Conservation (phyloP, 306 rosid species). For the Rosa lucieae region DNA sequence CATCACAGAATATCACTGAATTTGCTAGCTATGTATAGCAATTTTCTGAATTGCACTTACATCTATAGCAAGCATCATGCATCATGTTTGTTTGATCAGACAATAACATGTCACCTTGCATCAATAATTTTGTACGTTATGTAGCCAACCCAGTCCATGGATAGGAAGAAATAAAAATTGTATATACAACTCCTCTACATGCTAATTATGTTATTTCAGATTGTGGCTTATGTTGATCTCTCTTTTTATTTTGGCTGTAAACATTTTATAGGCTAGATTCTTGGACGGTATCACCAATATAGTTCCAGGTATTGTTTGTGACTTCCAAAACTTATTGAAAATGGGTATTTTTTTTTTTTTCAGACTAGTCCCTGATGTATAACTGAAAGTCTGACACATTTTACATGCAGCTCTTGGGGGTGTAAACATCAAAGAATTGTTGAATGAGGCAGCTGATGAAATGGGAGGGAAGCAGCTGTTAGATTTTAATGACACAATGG, state of each 20-base stretch:
- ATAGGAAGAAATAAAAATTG: neutral
- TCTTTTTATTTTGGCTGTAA: conserved; percentile 15
- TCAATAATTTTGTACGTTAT: neutral
- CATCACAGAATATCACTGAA: neutral
- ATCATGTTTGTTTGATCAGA: neutral
- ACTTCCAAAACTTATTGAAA: conserved; percentile 14
- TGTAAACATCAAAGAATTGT: conserved; percentile 70
- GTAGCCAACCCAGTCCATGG: neutral
- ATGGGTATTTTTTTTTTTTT: neutral
- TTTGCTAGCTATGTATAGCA: neutral
- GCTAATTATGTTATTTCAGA: conserved; percentile 8
- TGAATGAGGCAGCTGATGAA: conserved; percentile 78
- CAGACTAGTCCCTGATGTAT: conserved; percentile 11
- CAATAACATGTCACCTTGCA: neutral
- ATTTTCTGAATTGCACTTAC: neutral
- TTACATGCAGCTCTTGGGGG: conserved; percentile 74
- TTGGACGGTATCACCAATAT: conserved; percentile 83
- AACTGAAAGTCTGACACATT: conserved; percentile 17
- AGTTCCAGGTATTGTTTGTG: conserved; percentile 73
- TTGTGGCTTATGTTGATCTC: conserved; percentile 13
- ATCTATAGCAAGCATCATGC: neutral
- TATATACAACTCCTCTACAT: neutral
- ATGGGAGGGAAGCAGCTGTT: conserved; percentile 73
- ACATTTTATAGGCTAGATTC: conserved; percentile 78
- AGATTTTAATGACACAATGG: conserved; percentile 75